Evolutionary conservation across 805 yeast species (phyloP).

Genomic region (Clavispora vitiphila): DNA sequence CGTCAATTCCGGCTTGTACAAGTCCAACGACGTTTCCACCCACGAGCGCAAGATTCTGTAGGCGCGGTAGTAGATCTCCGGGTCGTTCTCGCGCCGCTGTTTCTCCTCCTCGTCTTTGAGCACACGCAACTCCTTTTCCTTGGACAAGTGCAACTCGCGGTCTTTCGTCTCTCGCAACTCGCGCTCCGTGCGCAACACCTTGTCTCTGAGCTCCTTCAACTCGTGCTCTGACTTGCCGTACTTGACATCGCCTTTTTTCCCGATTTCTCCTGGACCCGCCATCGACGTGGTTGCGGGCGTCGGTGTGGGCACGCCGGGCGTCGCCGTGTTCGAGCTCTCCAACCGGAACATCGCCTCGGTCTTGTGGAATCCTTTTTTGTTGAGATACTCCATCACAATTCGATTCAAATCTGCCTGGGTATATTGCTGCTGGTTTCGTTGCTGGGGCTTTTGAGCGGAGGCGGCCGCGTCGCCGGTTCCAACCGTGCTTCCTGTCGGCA

Average conservation of each 20-base stretch:
- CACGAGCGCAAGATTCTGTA: conserved; percentile 77
- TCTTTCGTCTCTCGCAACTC: conserved; percentile 38
- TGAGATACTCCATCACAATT: conserved; percentile 87
- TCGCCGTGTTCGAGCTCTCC: conserved; percentile 65
- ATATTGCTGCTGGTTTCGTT: conserved; percentile 37
- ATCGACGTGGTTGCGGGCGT: conserved; percentile 38
- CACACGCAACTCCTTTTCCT: conserved; percentile 36
- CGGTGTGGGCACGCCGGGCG: conserved; percentile 47
- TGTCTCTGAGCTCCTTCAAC: conserved; percentile 31
- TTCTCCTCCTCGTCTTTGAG: conserved; percentile 40
- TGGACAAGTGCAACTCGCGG: conserved; percentile 30
- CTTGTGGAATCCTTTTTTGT: conserved; percentile 88
- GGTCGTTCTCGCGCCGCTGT: conserved; percentile 47
- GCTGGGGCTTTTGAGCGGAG: conserved; percentile 3
- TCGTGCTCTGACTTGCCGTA: conserved; percentile 27
- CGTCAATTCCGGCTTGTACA: conserved; percentile 83
- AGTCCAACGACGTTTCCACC: conserved; percentile 87
- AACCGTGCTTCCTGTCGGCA: neutral
- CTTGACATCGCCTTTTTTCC: conserved; percentile 21
- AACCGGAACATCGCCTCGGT: conserved; percentile 93
- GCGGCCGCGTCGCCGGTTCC: conserved; percentile 1
- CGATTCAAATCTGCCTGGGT: conserved; percentile 87
- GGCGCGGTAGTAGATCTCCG: conserved; percentile 72
- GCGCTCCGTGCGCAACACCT: conserved; percentile 28
- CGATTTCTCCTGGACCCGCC: conserved; percentile 31